These are phyloP conservation scores for Nitzschia sp. DNA, from an alignment of 108 stramenopile species.

Conservation along the genomic window DNA sequence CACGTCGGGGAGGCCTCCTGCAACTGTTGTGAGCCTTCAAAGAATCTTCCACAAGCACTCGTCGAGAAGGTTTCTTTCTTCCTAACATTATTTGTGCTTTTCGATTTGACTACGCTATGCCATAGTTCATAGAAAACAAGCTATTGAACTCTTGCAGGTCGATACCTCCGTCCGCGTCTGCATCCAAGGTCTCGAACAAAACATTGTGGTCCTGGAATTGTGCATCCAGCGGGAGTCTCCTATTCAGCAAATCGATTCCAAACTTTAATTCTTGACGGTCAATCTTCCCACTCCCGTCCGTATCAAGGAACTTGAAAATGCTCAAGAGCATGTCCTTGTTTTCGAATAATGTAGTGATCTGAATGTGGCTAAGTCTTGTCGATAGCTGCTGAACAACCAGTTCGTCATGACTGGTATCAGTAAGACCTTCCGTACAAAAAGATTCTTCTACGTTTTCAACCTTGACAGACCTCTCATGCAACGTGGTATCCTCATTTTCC, in stretches of 20 bases:
- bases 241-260: conserved; percentile 37
- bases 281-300: conserved; percentile 21
- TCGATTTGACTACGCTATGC: too few relatives aligned
- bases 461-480: too few relatives aligned
- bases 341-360: conserved; percentile 7
- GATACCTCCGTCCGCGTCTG: conserved; percentile 21
- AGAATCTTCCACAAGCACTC: too few relatives aligned
- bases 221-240: conserved; percentile 13
- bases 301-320: conserved; percentile 30
- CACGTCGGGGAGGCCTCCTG: too few relatives aligned
- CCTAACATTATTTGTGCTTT: too few relatives aligned
- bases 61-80: too few relatives aligned
- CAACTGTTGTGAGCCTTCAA: too few relatives aligned
- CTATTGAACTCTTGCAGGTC: conserved; percentile 26
- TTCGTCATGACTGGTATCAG: too few relatives aligned
- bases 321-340: conserved; percentile 23
- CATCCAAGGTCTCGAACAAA: conserved; percentile 31
- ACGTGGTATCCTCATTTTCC: background rate
- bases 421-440: background rate
- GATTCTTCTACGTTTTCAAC: background rate
- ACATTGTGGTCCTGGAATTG: conserved; percentile 16
- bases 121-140: too few relatives aligned
- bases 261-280: conserved; percentile 23
- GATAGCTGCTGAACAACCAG: background rate
- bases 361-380: background rate